Evolutionary conservation across 2,329 filamentous ascomycete genomes (phyloP).

Genomic region (Coniosporium tulheliwenetii): DNA sequence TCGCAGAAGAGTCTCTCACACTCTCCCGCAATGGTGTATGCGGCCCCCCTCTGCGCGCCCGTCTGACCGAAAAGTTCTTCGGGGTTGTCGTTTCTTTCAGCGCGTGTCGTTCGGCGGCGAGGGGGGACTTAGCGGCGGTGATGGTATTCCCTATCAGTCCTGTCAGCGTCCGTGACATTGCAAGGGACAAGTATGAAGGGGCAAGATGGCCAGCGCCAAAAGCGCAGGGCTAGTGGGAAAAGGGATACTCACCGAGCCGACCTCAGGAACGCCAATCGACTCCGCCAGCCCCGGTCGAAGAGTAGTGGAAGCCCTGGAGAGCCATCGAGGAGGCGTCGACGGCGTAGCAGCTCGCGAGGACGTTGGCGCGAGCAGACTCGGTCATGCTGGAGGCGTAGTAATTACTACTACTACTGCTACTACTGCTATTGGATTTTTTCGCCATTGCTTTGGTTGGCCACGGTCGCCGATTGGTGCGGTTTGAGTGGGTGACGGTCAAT

Average conservation of each 20-base stretch:
- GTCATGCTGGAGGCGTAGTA: slow-evolving; percentile 25
- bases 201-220: too few species aligned
- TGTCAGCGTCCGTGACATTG: too few species aligned
- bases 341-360: slow-evolving; percentile 84
- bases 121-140: slow-evolving; percentile 75
- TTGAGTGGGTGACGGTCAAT: too few species aligned
- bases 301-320: slow-evolving; percentile 83
- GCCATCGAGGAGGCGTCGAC: slow-evolving; percentile 53
- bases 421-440: slow-evolving; percentile 51
- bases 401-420: slow-evolving; percentile 56
- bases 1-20: slow-evolving; percentile 99
- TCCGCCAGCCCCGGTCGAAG: slow-evolving; percentile 67
- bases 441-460: slow-evolving; percentile 46
- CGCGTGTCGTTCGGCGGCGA: slow-evolving; percentile 50
- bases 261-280: slow-evolving; percentile 33
- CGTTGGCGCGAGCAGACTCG: slow-evolving; percentile 54
- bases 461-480: slow-evolving; percentile 11
- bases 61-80: slow-evolving; percentile 9
- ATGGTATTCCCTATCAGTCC: slow-evolving; percentile 49
- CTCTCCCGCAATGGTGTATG: slow-evolving; percentile 95
- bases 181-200: too few species aligned
- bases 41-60: slow-evolving; percentile 61
- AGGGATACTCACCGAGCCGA: slow-evolving; percentile 21
- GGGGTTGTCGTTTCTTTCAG: neutral
- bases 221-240: neutral